Base-by-base conservation (phyloP, 208 protist species). In the Strigomonas oncopelti region DNA sequence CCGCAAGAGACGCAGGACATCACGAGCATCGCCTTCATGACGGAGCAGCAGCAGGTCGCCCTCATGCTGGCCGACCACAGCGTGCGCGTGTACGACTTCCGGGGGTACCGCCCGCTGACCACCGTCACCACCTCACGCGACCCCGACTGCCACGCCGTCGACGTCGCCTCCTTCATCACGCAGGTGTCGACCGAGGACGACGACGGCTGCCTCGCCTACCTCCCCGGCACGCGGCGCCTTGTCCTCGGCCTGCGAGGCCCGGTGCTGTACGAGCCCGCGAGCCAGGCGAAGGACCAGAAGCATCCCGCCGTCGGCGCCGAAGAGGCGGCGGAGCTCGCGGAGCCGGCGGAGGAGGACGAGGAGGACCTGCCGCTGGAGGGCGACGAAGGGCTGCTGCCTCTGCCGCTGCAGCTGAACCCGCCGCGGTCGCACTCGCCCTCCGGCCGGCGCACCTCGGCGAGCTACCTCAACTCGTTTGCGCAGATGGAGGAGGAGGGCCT, bases 1-100 rank as follows among this genome's bases (percentile, higher is more conserved):
- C 86, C 89, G 24, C 82, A 90, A 48, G 84, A 94, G 69, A 76
- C 84, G 18, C 86, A 92, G 62, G 89, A 92, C 72, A 83, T 94
- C 24, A 61, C 90, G 36, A 80, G 78, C 65, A 72, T 80, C 22
- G 80, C 80, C 55, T 84, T 94, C 58, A 58, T 88, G 38, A 67
- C 75, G 18, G 52, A 61, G n/a, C 69, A 68, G 29, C 65, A 84
- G 29, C 84, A 79, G 54, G 65, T 94, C 25, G 84, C 82, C 18
- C 58, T 94, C 9, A 72, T 94, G 11, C 74, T 80, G 46, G 70
- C 77, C 0, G 84, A 94, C 66, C 82, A 86, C 74, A 79, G 71
- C 69, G 80, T 94, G 52, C 78, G 81, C 38, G 65, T 94, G 29
- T 92, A 90, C 65, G 89, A 94, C 48, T 77, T 82, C 25, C 78